Evolutionary conservation across 495 filamentous ascomycete genomes (phyloP).

Genomic region (Trichocladium uniseriatum): DNA sequence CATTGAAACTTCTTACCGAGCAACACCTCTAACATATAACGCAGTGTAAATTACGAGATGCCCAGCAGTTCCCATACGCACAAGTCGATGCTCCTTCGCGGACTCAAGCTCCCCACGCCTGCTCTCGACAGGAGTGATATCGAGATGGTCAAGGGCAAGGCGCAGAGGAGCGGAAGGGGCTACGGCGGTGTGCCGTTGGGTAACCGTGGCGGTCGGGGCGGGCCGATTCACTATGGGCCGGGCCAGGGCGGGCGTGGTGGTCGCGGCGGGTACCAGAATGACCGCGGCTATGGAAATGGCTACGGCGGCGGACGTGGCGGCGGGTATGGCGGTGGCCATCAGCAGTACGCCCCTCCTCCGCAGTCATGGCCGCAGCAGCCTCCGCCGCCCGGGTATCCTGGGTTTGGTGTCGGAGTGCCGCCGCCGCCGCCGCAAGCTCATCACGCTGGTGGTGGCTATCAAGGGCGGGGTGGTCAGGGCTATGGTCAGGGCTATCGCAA

Average conservation of each 20-base stretch:
- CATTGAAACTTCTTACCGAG: background rate
- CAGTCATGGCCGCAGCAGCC: slow-evolving; percentile 4
- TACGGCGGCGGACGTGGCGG: slow-evolving; percentile 17
- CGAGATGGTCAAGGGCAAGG: slow-evolving; percentile 52
- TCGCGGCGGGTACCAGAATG: slow-evolving; percentile 17
- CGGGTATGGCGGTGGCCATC: slow-evolving; percentile 23
- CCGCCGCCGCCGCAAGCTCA: slow-evolving; percentile 9
- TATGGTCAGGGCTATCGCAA: slow-evolving; percentile 6
- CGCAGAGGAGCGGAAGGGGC: slow-evolving; percentile 48
- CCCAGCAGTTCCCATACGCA: slow-evolving; percentile 61
- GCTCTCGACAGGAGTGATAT: slow-evolving; percentile 67
- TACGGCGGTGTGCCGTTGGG: slow-evolving; percentile 34
- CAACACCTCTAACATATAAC: slow-evolving; percentile 9
- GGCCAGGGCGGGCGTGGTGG: slow-evolving; percentile 4
- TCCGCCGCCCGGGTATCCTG: slow-evolving; percentile 8
- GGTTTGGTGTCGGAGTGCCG: slow-evolving; percentile 7
- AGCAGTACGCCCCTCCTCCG: slow-evolving; percentile 5
- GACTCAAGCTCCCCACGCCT: slow-evolving; percentile 59
- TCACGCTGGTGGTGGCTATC: background rate
- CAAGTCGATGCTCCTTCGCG: slow-evolving; percentile 89
- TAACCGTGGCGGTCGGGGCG: slow-evolving; percentile 24
- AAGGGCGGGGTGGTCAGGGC: background rate
- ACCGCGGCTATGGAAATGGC: slow-evolving; percentile 14
- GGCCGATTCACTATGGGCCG: slow-evolving; percentile 32
- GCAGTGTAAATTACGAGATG: slow-evolving; percentile 75